Evolutionary conservation across 306 rosid species (phyloP), one percentile per base, ranked within the genome.

Genomic region (Spatholobus suberectus): DNA sequence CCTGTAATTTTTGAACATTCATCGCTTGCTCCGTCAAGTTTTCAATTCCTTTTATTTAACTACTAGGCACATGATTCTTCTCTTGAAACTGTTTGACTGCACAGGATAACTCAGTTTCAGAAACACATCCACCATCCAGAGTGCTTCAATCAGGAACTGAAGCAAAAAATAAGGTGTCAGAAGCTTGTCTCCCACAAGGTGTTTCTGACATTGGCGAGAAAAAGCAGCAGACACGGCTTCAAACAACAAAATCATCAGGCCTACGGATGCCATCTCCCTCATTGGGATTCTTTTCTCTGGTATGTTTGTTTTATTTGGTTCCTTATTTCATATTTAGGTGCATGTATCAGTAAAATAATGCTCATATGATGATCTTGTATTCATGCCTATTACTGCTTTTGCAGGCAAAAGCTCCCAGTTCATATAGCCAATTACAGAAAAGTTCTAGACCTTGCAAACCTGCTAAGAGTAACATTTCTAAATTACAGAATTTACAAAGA

Each of bases 231-330:
- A n/a, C 80, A 75, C 91, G 78, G 55, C 52, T 70, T 34, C 94
- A 79, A 75, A 65, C 88, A 14, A 77, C 88, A 81, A 96, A 89
- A 82, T 93, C 90, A 51, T 93, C 99, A 47, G 94, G 98, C 86
- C 81, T 93, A 69, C 85, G 99, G 85, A 93, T 86, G 99, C 99
- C 99, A 74, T 92, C 99, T 79, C 99, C 99, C 32, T 93, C 99
- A 1, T 73, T 96, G 83, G 89, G 91, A 79, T 96, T 86, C 88
- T 96, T 96, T 70, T 81, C 89, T 81, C 96, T 89, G 89, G 99
- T 96, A 84, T 85, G 62, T 29, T 76, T 62, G 47, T 47, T 67
- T 49, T 70, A 41, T 41, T 62, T 21, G 77, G 59, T 82, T 74
- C 34, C 43, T 12, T 8, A 69, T 73, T 87, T 68, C 51, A 34